These are phyloP conservation scores for Globisporangium viniferum DNA, from an alignment of 352 stramenopile genomes.

Conservation along the genomic window DNA sequence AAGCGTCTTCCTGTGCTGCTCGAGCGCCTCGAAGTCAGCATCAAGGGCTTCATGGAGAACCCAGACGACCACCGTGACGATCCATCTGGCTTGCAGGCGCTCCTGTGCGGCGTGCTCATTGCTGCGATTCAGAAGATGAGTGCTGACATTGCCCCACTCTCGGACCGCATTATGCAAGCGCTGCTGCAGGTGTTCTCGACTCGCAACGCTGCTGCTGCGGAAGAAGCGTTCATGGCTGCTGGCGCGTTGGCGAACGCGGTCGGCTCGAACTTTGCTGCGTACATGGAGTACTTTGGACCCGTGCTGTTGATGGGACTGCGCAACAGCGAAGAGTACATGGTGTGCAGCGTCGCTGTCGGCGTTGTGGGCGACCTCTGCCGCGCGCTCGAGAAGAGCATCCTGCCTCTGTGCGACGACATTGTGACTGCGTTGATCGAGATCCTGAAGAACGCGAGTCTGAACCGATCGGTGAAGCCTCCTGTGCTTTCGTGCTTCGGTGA, in stretches of 20 bases:
- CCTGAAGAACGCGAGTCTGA: constrained; percentile 91
- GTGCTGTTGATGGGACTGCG: constrained; percentile 90
- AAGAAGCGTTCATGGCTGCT: constrained; percentile 96
- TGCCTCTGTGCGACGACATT: constrained; percentile 94
- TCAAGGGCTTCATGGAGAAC: constrained; percentile 61
- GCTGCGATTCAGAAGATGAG: constrained; percentile 93
- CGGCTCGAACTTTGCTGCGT: constrained; percentile 93
- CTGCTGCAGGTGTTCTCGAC: constrained; percentile 95
- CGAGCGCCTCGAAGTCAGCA: constrained; percentile 75
- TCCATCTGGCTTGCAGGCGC: constrained; percentile 70
- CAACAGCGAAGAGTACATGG: constrained; percentile 96
- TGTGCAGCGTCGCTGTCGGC: constrained; percentile 94
- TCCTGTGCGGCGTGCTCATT: constrained; percentile 91
- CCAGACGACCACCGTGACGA: constrained; percentile 75
- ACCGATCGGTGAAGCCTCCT: constrained; percentile 94
- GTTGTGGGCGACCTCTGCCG: constrained; percentile 95
- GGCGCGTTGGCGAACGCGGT: constrained; percentile 92
- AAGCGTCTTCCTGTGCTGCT: constrained; percentile 71
- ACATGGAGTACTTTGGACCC: constrained; percentile 93
- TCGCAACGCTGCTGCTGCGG: constrained; percentile 91
- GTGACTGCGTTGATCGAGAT: constrained; percentile 93
- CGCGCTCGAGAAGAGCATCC: constrained; percentile 89
- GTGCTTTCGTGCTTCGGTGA: constrained; percentile 97
- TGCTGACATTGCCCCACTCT: constrained; percentile 79
- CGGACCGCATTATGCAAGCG: constrained; percentile 94